A percentile compares a stretch with the other conserved stretches of the same genome.
Evolutionary conservation across 78 protist species (phyloP).

Genomic region (Chrysochromulina parva): DNA sequence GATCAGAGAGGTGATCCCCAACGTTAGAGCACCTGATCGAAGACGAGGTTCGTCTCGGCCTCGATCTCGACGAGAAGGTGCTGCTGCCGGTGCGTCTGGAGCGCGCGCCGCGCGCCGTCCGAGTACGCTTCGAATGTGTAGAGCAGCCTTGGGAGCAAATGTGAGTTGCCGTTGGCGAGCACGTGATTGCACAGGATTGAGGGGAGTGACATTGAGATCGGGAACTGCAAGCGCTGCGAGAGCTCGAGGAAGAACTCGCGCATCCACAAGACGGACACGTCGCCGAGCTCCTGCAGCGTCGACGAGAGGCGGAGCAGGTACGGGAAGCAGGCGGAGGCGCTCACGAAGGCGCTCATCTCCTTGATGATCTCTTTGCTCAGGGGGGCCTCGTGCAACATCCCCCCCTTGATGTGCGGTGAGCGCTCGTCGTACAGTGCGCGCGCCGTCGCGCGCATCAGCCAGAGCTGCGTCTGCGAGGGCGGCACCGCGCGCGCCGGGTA

Average conservation of each 20-base stretch:
- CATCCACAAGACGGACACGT: constrained; percentile 68
- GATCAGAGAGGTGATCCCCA: not conserved
- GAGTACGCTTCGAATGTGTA: constrained; percentile 62
- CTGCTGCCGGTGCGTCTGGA: constrained; percentile 55
- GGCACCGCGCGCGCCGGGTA: constrained; percentile 54
- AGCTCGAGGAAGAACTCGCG: constrained; percentile 86
- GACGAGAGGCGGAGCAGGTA: not conserved
- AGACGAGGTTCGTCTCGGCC: constrained; percentile 83
- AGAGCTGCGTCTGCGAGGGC: constrained; percentile 69
- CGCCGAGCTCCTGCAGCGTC: not conserved
- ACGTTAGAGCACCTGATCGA: constrained; percentile 49
- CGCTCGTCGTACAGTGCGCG: constrained; percentile 31
- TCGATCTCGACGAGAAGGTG: constrained; percentile 85
- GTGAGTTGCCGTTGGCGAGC: constrained; percentile 51
- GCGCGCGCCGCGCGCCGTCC: constrained; percentile 79
- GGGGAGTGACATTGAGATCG: constrained; percentile 84
- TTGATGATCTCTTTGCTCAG: no score
- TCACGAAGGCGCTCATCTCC: not conserved
- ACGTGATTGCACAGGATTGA: constrained; percentile 83
- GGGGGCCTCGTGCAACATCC: not conserved
- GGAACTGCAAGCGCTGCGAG: constrained; percentile 74
- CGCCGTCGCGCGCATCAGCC: not conserved
- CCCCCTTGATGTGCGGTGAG: not conserved
- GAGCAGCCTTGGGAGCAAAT: no score
- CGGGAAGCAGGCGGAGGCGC: not conserved